Evolutionary conservation across 1,284 basidiomycete genomes (phyloP).

Genomic region (Athelia psychrophila): DNA sequence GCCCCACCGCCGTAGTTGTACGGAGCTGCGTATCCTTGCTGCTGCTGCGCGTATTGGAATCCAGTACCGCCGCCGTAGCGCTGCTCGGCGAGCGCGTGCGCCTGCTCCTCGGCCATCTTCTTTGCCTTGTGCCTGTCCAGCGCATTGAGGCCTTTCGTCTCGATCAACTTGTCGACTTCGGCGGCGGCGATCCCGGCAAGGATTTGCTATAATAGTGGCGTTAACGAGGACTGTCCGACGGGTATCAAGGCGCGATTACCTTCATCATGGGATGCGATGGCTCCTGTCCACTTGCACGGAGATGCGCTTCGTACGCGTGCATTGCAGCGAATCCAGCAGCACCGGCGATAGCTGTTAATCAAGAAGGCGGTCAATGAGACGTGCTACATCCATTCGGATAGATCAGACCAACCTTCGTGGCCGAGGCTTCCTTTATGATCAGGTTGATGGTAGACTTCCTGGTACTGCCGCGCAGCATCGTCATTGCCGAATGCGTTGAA

Average conservation of each 20-base stretch:
- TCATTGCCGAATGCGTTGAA: neutral
- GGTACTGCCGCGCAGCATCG: neutral
- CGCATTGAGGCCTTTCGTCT: conserved; percentile 22
- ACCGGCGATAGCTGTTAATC: conserved; percentile 17
- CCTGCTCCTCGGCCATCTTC: conserved; percentile 15
- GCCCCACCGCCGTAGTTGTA: neutral
- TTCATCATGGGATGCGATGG: conserved; percentile 20
- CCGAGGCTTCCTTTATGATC: neutral
- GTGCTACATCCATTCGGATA: no score
- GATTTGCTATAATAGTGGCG: conserved; percentile 13
- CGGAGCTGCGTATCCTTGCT: no score
- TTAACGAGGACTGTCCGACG: neutral
- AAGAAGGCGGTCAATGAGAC: neutral
- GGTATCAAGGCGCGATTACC: conserved; percentile 5
- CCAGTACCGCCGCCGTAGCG: conserved; percentile 15
- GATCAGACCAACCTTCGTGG: neutral
- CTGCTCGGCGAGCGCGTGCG: conserved; percentile 4
- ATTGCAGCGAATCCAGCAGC: conserved; percentile 25
- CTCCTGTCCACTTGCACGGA: conserved; percentile 19
- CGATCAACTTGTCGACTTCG: conserved; percentile 23
- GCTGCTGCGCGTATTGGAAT: conserved; percentile 11
- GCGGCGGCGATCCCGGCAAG: conserved; percentile 23
- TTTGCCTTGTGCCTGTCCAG: conserved; percentile 20
- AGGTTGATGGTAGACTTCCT: neutral
- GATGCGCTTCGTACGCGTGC: conserved; percentile 21